phyloP scores from a whole-genome alignment of 2,329 filamentous ascomycete genomes.

The Xylariaceae sp. region DNA sequence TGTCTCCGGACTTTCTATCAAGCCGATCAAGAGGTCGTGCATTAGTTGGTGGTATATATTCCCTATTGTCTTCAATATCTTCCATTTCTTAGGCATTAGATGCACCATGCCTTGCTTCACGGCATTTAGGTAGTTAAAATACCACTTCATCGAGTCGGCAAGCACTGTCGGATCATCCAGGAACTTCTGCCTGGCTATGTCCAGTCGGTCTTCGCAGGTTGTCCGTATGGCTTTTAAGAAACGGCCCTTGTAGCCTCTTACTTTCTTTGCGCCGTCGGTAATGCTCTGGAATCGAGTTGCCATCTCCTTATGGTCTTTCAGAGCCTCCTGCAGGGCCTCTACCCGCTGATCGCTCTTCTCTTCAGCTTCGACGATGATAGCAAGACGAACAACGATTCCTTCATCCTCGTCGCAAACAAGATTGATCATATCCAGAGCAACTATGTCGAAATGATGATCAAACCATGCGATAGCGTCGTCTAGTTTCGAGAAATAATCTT shows the following conservation, averaged over 20 bases:
- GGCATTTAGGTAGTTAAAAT: constrained; percentile 93
- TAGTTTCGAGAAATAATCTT: constrained; percentile 82
- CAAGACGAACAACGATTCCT: constrained; percentile 83
- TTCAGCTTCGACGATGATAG: constrained; percentile 88
- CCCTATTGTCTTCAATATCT: constrained; percentile 83
- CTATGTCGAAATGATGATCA: constrained; percentile 84
- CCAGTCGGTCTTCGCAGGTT: constrained; percentile 69
- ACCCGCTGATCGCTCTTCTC: constrained; percentile 95
- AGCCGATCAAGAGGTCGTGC: constrained; percentile 83
- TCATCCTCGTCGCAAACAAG: constrained; percentile 82
- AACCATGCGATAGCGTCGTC: constrained; percentile 91
- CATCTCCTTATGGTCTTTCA: constrained; percentile 93
- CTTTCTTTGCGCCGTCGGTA: constrained; percentile 83
- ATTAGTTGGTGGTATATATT: constrained; percentile 90
- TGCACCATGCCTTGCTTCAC: constrained; percentile 89
- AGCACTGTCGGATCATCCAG: constrained; percentile 75
- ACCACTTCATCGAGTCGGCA: constrained; percentile 90
- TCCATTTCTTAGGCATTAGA: constrained; percentile 95
- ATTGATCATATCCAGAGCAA: constrained; percentile 85
- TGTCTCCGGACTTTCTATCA: constrained; percentile 80
- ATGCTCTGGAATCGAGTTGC: constrained; percentile 92
- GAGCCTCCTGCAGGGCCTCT: constrained; percentile 83
- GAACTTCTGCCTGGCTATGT: constrained; percentile 66
- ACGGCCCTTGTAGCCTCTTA: constrained; percentile 94
- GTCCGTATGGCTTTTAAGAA: constrained; percentile 76